Evolutionary conservation across 2,329 filamentous ascomycete species (phyloP), one percentile per base, ranked within the genome.

Genomic region (Colletotrichum destructivum): DNA sequence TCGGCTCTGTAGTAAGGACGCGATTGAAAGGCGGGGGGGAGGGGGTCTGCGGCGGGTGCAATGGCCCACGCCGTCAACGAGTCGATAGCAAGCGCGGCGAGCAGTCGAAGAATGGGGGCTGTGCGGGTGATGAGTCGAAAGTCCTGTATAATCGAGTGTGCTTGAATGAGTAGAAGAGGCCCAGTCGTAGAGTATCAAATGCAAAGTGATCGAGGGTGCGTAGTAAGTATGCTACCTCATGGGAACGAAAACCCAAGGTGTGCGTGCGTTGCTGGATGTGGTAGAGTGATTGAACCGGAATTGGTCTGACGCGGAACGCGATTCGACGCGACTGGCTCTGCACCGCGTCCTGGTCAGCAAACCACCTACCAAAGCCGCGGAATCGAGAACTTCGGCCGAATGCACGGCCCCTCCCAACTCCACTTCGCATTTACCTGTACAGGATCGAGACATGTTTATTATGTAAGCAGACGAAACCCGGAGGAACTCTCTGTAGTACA

Each of bases 301-400:
- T 62, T 51, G 51, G 44, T 31, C n/a, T 64, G 66, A 60, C 51
- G 66, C 66, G 66, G 2, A 51, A 62, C 60, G 60, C 47, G 64
- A 46, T 68, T 64, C 16, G 61, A 64, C 61, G 44, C 66, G 66
- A 57, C 61, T 47, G 31, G 16, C 31, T 62, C 26, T 62, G 47
- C 38, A 51, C 47, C 46, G 49, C 47, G 60, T 23, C 31, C 60
- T 52, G 47, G 13, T 40, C 47, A 18, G 60, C 31, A 38, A 62
- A 49, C 40, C 52, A 49, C 31, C 31, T 11, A 35, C 31, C 21
- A 15, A 18, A 38, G 11, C 23, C 15, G 15, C 26, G 44, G 57
- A 13, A n/a, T 11, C 26, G 42, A 21, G 42, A 55, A 11, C 56
- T 4, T 65, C 66, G 61, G 66, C 61, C 61, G 52, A 69, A 38